phyloP scores from a whole-genome alignment of 768 basidiomycete genomes.

The Mycena polygramma region DNA sequence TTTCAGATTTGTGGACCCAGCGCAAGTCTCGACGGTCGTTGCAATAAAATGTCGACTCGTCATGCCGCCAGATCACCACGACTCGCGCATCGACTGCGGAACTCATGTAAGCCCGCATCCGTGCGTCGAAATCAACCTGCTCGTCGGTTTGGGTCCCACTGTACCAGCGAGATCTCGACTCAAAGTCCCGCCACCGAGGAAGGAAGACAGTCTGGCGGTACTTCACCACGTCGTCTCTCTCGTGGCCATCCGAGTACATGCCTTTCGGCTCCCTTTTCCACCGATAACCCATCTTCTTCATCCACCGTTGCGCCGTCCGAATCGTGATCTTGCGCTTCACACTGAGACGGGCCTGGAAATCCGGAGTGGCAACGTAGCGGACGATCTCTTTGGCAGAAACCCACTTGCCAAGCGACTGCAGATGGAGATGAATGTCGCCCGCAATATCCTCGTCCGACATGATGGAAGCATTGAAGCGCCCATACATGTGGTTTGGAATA shows the following conservation, averaged over 20 bases:
- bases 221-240: conserved; percentile 48
- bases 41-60: conserved; percentile 50
- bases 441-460: conserved; percentile 33
- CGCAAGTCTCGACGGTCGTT: conserved; percentile 42
- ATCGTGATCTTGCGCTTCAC: conserved; percentile 12
- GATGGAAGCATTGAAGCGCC: conserved; percentile 15
- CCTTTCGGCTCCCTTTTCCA: conserved; percentile 44
- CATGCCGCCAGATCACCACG: conserved; percentile 43
- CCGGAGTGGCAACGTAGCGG: conserved; percentile 27
- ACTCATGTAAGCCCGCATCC: background rate
- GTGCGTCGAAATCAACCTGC: conserved; percentile 1
- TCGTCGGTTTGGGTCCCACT: background rate
- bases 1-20: conserved; percentile 41
- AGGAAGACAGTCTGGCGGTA: conserved; percentile 46
- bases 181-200: conserved; percentile 34
- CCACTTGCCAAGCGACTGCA: conserved; percentile 37
- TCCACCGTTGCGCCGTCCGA: conserved; percentile 48
- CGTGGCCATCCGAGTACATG: conserved; percentile 53
- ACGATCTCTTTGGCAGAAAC: conserved; percentile 36
- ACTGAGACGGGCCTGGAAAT: background rate
- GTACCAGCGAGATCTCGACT: background rate
- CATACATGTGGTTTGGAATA: conserved; percentile 11
- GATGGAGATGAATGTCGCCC: conserved; percentile 35
- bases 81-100: conserved; percentile 19
- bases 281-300: conserved; percentile 45